A percentile compares a stretch with the other conserved stretches of the same genome.
These are phyloP conservation scores for Sphagnum magellanicum DNA, from an alignment of 228 moss, liverwort and hornwort genomes.

Conservation along the genomic window DNA sequence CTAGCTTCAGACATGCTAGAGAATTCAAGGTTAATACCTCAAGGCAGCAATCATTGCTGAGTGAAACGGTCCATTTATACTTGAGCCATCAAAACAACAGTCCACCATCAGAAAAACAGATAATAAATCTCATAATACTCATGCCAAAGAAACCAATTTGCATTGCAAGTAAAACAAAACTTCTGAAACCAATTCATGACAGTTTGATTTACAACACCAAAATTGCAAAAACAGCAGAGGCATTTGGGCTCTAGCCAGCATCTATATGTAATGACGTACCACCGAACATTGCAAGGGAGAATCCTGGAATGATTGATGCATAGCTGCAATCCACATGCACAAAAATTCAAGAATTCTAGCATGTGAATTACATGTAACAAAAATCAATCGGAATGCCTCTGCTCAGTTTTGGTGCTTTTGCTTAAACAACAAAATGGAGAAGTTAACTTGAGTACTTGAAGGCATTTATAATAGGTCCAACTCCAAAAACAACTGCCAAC, in stretches of 20 bases:
- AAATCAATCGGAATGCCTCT: too few species aligned
- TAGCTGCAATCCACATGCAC: conserved; percentile 29
- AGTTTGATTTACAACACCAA: too few species aligned
- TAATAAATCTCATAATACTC: too few species aligned
- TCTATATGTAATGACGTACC: conserved; percentile 26
- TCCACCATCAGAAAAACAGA: too few species aligned
- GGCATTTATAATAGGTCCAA: conserved; percentile 90
- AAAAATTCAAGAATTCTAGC: too few species aligned
- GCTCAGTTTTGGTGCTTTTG: too few species aligned
- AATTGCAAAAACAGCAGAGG: too few species aligned
- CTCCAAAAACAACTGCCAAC: conserved; percentile 83
- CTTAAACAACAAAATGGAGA: background rate
- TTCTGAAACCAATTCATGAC: too few species aligned
- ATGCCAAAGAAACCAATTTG: too few species aligned
- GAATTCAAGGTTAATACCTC: conserved; percentile 30
- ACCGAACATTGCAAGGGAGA: conserved; percentile 85
- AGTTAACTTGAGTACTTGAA: conserved; percentile 62
- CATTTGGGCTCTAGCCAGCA: background rate
- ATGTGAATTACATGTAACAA: too few species aligned
- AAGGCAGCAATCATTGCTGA: conserved; percentile 63
- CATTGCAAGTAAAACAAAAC: too few species aligned
- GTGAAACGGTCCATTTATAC: conserved; percentile 94
- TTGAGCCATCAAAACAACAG: conserved; percentile 7
- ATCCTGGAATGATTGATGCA: conserved; percentile 78
- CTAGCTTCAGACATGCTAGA: background rate